Base-by-base conservation (phyloP, 768 basidiomycete species). In the Tulasnella sp. region DNA sequence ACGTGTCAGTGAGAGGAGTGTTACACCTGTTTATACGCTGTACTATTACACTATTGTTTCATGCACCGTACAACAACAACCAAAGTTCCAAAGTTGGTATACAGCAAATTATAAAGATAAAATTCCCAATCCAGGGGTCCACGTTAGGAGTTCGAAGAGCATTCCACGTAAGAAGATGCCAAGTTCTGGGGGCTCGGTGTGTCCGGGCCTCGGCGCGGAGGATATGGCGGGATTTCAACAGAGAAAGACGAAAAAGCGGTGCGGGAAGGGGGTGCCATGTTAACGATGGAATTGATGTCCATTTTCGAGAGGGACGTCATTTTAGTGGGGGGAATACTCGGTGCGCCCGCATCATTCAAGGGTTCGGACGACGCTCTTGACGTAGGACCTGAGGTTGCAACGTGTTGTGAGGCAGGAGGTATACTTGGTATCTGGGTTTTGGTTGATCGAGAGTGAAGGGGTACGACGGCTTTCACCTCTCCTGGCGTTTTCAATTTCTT, bases 21-120 rank as follows among this genome's bases (percentile, higher is more conserved):
- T 61, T 26, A n/a, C 57, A 61, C 57, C 5, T 61, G 57, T 61
- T 26, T 26, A 61, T 61, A 61, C 6, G 1, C n/a, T 61, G 23
- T 61, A 61, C 57, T 61, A 29, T 29, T 61, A 61, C 57, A 61
- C 57, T 61, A 61, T 29, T 61, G 29, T 61, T 61, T 23, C 23
- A 61, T n/a, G 57, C n/a, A 29, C 11, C 23, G 57, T 26, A 61
- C 20, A 29, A 26, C 23, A n/a, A 26, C 51, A 55, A 26, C 51
- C 26, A 61, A 61, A 61, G 57, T 61, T 61, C 57, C 57, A 29
- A 29, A 26, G 20, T 61, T 26, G 61, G 32, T 9, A 67, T 67
- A 67, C 61, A 67, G 61, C 61, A 67, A 57, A 67, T 67, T 26
- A 67, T 67, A 67, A 67, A 26, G 32, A 67, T 67, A 67, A 67